Evolutionary conservation across 495 filamentous ascomycete species (phyloP), one percentile per base, ranked within the genome.

Genomic region (Penicillium cosmopolitanum): DNA sequence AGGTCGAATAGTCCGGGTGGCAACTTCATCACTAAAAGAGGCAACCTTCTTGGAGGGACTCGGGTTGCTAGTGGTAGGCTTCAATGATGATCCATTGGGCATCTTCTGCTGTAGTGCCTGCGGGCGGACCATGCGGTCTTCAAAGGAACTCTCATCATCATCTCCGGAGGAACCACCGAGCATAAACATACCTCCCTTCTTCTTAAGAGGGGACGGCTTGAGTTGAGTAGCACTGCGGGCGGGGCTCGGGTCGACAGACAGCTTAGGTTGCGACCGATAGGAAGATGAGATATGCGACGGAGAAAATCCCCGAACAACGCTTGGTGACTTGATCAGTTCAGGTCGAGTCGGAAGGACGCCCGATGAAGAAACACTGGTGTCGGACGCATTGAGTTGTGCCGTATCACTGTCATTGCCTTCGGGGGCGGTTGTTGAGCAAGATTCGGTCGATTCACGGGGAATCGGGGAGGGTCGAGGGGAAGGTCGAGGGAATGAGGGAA

Each of bases 271-370:
- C 31, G 88, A 89, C 58, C 89, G 85, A 65, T 85, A 87, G 5
- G 89, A 90, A 0, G 87, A 88, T 2, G 91, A 89, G 13, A 91
- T 81, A 43, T 87, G 83, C 18, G 88, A 88, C 6, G 90, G 91
- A 0, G 90, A 91, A 73, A 98, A 98, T 19, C 94, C 95, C 57
- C 91, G 87, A 54, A 96, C 86, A 48, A 97, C 82, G 67, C 87
- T 91, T 55, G 90, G 89, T 1, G 87, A 85, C 35, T 81, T 84
- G 67, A 82, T 85, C 65, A 83, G 64, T 51, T 80, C 80, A 13
- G 68, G 53, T 65, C 74, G 55, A 50, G 58, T 25, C 34, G 70
- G 56, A 54, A 73, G 66, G 9, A 79, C 67, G 44, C 70, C 66
- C 42, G 70, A 77, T 58, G 73, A 73, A 48, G 77, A 77, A 60